Evolutionary conservation across 495 filamentous ascomycete genomes (phyloP).

Genomic region (Gamarada debralockiae): DNA sequence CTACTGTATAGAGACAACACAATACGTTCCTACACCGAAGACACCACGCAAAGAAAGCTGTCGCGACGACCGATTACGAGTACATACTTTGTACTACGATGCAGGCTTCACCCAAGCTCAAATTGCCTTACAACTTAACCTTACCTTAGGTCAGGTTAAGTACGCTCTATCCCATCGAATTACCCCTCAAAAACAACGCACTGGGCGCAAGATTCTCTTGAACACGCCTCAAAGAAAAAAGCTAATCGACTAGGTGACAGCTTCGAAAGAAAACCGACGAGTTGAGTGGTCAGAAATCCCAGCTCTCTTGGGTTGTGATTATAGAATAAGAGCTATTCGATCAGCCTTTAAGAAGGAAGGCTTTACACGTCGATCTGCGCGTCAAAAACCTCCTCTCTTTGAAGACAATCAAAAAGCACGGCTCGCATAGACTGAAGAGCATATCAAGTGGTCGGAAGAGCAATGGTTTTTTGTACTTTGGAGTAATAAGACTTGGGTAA

Average conservation of each 20-base stretch:
- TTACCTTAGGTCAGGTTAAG: constrained; percentile 25
- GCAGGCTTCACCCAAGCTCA: constrained; percentile 16
- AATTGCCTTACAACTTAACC: constrained; percentile 21
- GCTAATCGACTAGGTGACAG: constrained; percentile 25
- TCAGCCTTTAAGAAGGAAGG: no score
- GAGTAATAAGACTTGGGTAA: no score
- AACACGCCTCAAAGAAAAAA: constrained; percentile 21
- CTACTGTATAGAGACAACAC: no score
- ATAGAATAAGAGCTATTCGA: no score
- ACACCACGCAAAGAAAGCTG: background rate
- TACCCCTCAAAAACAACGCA: constrained; percentile 22
- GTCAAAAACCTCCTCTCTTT: no score
- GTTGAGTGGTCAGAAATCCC: background rate
- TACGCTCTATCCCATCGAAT: constrained; percentile 20
- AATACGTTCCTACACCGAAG: background rate
- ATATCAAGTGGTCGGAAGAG: no score
- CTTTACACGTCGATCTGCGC: no score
- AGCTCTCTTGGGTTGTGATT: background rate
- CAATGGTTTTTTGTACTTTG: no score
- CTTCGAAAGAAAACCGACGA: background rate
- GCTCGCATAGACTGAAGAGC: no score
- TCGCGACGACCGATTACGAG: constrained; percentile 24
- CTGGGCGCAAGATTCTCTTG: constrained; percentile 17
- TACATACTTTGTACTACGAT: constrained; percentile 18
- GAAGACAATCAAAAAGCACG: no score